Conservation (phyloP, 371 early-diverging fungal species). For the Mortierella sp. region DNA sequence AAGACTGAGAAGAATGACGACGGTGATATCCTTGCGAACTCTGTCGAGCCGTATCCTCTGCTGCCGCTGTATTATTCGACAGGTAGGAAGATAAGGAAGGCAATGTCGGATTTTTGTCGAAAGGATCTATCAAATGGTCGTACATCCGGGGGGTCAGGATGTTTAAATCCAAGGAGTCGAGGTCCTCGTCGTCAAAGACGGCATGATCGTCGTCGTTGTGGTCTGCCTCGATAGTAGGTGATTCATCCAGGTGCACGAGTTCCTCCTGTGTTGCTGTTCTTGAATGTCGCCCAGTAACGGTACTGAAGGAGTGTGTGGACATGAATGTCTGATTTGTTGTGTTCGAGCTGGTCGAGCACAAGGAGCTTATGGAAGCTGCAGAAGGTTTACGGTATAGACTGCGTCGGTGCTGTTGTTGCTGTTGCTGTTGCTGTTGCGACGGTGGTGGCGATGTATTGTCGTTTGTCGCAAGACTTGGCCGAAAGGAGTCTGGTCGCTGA, state of each 20-base stretch:
- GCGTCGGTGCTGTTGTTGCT: background rate
- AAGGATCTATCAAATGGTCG: background rate
- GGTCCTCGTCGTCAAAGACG: slow-evolving; percentile 11
- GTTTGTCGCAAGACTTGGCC: background rate
- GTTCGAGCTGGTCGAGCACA: slow-evolving; percentile 25
- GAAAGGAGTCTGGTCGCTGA: slow-evolving; percentile 3
- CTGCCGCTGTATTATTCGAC: background rate
- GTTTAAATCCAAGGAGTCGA: slow-evolving; percentile 28
- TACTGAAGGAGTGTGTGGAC: slow-evolving; percentile 42
- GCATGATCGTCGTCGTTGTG: background rate
- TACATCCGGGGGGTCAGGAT: slow-evolving; percentile 25
- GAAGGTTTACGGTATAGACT: slow-evolving; percentile 23
- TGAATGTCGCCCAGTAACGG: slow-evolving; percentile 25
- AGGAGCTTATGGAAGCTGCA: slow-evolving; percentile 32
- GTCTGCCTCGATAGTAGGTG: background rate
- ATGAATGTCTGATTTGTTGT: slow-evolving; percentile 41
- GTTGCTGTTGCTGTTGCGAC: background rate
- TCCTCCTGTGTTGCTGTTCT: slow-evolving; percentile 14
- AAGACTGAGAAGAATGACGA: background rate
- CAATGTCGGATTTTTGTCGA: background rate
- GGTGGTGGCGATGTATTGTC: background rate
- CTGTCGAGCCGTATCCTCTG: background rate
- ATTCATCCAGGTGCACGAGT: background rate
- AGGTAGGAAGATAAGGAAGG: background rate
- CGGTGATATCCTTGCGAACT: background rate